These are phyloP conservation scores for Xylariales sp. DNA, from an alignment of 2,329 filamentous ascomycete genomes.

Conservation along the genomic window DNA sequence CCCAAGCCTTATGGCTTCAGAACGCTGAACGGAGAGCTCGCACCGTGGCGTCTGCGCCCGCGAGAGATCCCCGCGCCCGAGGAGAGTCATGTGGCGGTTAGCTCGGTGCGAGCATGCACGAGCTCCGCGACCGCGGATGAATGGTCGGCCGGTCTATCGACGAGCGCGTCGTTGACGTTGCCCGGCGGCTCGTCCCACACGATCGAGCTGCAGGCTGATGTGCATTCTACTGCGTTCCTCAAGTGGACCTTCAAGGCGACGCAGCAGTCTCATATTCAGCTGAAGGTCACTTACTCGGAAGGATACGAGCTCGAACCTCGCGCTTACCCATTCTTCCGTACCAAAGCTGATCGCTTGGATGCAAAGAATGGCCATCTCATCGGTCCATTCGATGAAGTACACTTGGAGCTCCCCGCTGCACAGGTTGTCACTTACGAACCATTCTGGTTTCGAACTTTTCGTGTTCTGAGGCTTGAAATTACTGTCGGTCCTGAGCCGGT, in stretches of 20 bases:
- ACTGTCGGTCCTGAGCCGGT: neutral
- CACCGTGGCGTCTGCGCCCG: conserved; percentile 2
- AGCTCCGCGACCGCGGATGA: neutral
- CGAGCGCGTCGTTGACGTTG: neutral
- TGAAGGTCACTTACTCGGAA: conserved; percentile 3
- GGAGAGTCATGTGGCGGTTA: neutral
- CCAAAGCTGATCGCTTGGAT: conserved; percentile 2
- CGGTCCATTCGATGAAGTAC: conserved; percentile 1
- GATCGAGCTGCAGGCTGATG: conserved; percentile 4
- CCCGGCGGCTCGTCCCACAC: neutral
- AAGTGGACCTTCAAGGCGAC: neutral
- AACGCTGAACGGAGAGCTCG: conserved; percentile 4
- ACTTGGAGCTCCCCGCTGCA: neutral
- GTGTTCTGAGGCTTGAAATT: conserved; percentile 1
- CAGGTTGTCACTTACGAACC: conserved; percentile 1
- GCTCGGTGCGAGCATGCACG: neutral
- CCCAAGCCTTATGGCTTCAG: conserved; percentile 3
- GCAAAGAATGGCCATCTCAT: neutral
- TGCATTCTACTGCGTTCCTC: conserved; percentile 5
- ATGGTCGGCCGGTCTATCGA: neutral
- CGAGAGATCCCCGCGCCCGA: conserved; percentile 1
- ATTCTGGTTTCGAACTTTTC: conserved; percentile 5
- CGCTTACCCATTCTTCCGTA: conserved; percentile 2
- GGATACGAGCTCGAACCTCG: conserved; percentile 4
- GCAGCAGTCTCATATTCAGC: neutral